Base-by-base conservation (phyloP, 768 basidiomycete species). In the Panus rudis region DNA sequence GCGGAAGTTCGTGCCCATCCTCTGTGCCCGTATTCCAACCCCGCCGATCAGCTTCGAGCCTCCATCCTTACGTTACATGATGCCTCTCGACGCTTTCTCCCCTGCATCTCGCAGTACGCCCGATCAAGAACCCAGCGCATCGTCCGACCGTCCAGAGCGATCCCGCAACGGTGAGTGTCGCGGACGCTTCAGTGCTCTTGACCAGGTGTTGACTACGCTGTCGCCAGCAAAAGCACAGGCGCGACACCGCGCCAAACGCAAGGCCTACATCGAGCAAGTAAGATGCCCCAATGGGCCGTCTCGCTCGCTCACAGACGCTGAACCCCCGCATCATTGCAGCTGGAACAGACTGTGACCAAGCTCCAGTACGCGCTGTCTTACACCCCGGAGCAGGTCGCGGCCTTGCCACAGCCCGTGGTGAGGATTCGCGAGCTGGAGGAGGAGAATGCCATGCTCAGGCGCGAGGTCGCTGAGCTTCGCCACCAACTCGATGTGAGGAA, bases 231-330 rank as follows among this genome's bases (percentile, higher is more conserved):
- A 81, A 64, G 89, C 89, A 8, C 89, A 92, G 68, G 89, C 89
- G 26, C 71, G 89, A 54, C 89, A 92, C 71, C 79, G 89, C 48
- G 89, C 88, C 61, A 92, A 92, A 64, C 76, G 89, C 65, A 92
- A 92, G 69, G 89, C 89, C 10, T 92, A 92, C 70, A 90, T 92
- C 58, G 87, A 91, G 53, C 85, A 89, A 75, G 88, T 87, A 41
- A 19, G 52, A 28, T 14, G 14, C 22, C 22, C 32, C 26, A 20
- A 17, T 17, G 14, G n/a, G 22, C 11, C 39, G 4, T 8, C 35
- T 33, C 22, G 17, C 16, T n/a, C 20, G 23, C 41, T 41, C 25
- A 47, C 35, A 19, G 17, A n/a, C n/a, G n/a, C n/a, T n/a, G n/a
- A 17, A 17, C 33, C 10, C 16, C 6, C 16, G n/a, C 16, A 20